Conservation (phyloP, 2,329 filamentous ascomycete genomes). For the Geoglossum cookeanum region DNA sequence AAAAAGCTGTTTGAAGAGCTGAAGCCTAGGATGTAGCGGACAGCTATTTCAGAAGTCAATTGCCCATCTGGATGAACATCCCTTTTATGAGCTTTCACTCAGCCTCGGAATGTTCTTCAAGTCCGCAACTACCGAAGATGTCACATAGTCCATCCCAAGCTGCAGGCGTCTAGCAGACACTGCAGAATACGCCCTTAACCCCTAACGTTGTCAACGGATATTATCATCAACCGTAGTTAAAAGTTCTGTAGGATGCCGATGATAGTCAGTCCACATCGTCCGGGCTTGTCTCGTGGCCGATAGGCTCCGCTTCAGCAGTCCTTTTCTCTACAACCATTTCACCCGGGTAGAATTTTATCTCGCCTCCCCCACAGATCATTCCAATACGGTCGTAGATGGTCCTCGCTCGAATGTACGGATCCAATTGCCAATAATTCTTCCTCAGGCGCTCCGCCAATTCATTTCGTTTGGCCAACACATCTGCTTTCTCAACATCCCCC, state of each 20-base stretch:
- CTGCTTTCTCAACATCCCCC: constrained; percentile 25
- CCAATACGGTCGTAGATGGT: constrained; percentile 73
- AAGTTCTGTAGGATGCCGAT: not conserved
- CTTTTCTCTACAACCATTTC: not conserved
- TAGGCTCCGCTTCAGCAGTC: too few species aligned
- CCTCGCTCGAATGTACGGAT: constrained; percentile 68
- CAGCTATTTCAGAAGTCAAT: not conserved
- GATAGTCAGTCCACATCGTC: not conserved
- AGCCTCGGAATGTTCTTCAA: not conserved
- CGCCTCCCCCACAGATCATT: constrained; percentile 46
- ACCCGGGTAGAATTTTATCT: constrained; percentile 27
- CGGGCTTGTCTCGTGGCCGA: not conserved
- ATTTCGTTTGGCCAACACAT: constrained; percentile 37
- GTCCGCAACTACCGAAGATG: not conserved
- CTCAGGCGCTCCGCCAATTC: constrained; percentile 43
- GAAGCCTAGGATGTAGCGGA: constrained; percentile 63
- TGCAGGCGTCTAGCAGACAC: not conserved
- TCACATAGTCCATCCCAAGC: not conserved
- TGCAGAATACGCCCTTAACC: not conserved
- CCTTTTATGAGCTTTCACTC: not conserved
- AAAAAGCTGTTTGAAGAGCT: constrained; percentile 66
- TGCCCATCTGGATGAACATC: not conserved
- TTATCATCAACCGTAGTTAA: not conserved
- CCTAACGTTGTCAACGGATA: not conserved
- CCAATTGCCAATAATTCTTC: constrained; percentile 71